Evolutionary conservation across 345 rosid genomes (phyloP).

Genomic region (Eucalyptus pumila): DNA sequence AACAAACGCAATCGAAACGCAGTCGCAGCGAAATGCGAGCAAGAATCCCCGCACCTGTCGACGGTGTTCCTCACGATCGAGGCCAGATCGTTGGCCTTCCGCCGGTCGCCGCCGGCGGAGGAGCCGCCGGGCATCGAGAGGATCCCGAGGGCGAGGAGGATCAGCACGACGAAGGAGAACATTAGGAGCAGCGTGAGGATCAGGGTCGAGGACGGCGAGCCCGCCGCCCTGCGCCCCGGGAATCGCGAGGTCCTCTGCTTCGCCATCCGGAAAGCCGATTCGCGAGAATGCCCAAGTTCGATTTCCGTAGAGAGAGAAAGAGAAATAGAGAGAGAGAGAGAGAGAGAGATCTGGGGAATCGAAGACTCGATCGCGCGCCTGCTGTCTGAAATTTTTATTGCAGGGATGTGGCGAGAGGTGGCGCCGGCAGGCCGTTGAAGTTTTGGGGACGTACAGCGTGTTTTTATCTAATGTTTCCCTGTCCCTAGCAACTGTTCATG

Average conservation of each 20-base stretch:
- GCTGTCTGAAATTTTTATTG: not conserved
- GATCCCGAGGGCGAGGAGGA: slow-evolving; percentile 78
- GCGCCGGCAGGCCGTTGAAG: not conserved
- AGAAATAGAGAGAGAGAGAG: not conserved
- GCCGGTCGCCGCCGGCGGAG: slow-evolving; percentile 21
- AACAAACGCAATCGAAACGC: not conserved
- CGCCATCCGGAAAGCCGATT: slow-evolving; percentile 17
- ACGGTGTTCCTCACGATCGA: slow-evolving; percentile 19
- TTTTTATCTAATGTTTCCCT: not conserved
- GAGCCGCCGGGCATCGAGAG: slow-evolving; percentile 60
- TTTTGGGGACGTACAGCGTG: not conserved
- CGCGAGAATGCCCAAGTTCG: not conserved
- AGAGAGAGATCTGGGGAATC: not conserved
- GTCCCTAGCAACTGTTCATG: not conserved
- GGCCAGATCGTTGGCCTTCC: slow-evolving; percentile 66
- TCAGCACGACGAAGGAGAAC: slow-evolving; percentile 61
- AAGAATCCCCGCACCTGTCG: not conserved
- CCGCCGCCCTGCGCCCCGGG: slow-evolving; percentile 35
- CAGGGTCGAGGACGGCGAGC: slow-evolving; percentile 31
- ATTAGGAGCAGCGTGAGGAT: slow-evolving; percentile 41
- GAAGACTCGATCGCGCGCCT: not conserved
- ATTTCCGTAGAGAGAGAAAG: not conserved
- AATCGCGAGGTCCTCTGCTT: slow-evolving; percentile 48
- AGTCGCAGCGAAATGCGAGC: not conserved
- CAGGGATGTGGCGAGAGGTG: not conserved